These are phyloP conservation scores for Didymella pinodella DNA, from an alignment of 2,329 filamentous ascomycete species.

Conservation along the genomic window DNA sequence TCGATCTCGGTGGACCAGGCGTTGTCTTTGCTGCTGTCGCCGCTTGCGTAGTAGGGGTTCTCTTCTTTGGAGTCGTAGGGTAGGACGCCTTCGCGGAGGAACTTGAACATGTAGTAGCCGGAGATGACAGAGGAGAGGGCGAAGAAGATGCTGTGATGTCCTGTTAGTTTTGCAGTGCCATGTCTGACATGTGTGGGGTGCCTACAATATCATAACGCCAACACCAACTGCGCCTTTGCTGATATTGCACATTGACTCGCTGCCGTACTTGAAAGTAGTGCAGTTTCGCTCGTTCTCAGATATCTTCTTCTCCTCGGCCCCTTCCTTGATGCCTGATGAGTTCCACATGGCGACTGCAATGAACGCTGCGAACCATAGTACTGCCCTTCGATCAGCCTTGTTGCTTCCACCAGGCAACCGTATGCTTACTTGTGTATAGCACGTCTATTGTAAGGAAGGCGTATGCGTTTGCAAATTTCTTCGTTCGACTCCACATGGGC, in stretches of 20 bases:
- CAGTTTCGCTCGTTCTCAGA: slow-evolving; percentile 58
- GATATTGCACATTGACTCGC: slow-evolving; percentile 63
- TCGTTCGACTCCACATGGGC: slow-evolving; percentile 67
- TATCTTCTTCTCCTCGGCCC: slow-evolving; percentile 53
- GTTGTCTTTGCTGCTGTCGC: slow-evolving; percentile 50
- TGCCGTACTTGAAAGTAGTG: slow-evolving; percentile 64
- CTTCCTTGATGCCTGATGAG: slow-evolving; percentile 60
- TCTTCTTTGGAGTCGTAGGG: slow-evolving; percentile 55
- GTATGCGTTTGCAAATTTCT: slow-evolving; percentile 66
- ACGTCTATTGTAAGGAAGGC: slow-evolving; percentile 65
- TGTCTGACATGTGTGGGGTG: slow-evolving; percentile 9
- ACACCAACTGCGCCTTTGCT: slow-evolving; percentile 64
- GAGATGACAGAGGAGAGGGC: slow-evolving; percentile 61
- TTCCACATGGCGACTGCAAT: slow-evolving; percentile 65
- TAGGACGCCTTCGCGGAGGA: slow-evolving; percentile 64
- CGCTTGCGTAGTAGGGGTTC: slow-evolving; percentile 54
- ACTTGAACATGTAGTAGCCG: slow-evolving; percentile 63
- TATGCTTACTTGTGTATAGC: slow-evolving; percentile 49
- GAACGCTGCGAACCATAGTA: slow-evolving; percentile 68
- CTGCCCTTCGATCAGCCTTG: slow-evolving; percentile 11
- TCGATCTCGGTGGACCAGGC: slow-evolving; percentile 56
- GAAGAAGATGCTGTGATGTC: slow-evolving; percentile 60
- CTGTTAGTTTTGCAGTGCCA: slow-evolving; percentile 2
- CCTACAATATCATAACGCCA: slow-evolving; percentile 65
- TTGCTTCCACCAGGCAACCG: no score